Conservation (phyloP, 2,329 filamentous ascomycete genomes). For the Colletotrichum sp. region DNA sequence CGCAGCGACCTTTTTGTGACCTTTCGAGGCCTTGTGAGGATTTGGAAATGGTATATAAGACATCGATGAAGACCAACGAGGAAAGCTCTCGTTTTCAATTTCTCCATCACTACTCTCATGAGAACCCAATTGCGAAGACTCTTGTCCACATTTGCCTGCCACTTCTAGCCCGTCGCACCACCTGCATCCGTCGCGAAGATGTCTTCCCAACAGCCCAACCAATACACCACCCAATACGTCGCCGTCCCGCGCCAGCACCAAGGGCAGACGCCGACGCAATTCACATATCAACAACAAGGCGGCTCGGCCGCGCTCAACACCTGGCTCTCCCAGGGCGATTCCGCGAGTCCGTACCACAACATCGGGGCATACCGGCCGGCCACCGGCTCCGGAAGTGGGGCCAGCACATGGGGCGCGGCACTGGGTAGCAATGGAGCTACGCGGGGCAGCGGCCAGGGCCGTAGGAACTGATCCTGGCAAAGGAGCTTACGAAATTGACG, state of each 20-base stretch:
- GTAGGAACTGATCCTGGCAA: neutral
- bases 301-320: neutral
- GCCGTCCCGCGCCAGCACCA: neutral
- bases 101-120: no score
- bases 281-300: neutral
- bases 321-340: neutral
- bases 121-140: no score
- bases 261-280: neutral
- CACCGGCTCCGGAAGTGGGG: neutral
- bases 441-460: neutral
- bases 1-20: neutral
- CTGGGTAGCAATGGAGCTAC: slow-evolving; percentile 4
- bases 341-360: neutral
- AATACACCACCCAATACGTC: neutral
- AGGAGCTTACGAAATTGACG: neutral
- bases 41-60: no score
- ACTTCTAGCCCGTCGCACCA: no score
- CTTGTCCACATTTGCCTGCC: no score
- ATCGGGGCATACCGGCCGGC: neutral
- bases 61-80: no score
- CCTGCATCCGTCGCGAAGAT: neutral
- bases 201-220: neutral
- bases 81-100: no score
- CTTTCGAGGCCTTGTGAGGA: neutral
- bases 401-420: neutral